Evolutionary conservation across 2,329 filamentous ascomycete species (phyloP).

Genomic region (Penicillium hesseltinei): DNA sequence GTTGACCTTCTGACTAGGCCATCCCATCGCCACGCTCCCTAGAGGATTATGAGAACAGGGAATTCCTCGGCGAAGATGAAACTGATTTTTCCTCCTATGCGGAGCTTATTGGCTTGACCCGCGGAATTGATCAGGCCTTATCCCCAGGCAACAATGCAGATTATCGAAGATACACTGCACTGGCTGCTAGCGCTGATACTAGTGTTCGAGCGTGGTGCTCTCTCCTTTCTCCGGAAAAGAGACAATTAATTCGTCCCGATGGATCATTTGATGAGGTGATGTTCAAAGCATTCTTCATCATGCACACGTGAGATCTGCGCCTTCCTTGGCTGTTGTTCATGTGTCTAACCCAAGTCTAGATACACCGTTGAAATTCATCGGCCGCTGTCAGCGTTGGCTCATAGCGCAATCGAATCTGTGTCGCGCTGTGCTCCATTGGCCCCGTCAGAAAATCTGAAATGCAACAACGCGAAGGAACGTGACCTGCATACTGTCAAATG

Average conservation of each 20-base stretch:
- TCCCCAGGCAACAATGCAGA: constrained; percentile 13
- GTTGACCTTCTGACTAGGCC: neutral
- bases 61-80: constrained; percentile 25
- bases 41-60: constrained; percentile 31
- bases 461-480: constrained; percentile 18
- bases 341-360: constrained; percentile 18
- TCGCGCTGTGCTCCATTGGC: constrained; percentile 34
- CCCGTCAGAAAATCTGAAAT: constrained; percentile 11
- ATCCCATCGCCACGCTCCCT: constrained; percentile 25
- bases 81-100: constrained; percentile 31
- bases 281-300: constrained; percentile 80
- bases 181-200: constrained; percentile 1
- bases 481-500: constrained; percentile 41
- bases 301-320: constrained; percentile 32
- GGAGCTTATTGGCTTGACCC: constrained; percentile 28
- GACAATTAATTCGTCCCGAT: constrained; percentile 50
- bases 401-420: constrained; percentile 39
- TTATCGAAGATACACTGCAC: neutral
- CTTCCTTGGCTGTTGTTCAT: constrained; percentile 34
- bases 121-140: constrained; percentile 25
- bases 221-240: constrained; percentile 36
- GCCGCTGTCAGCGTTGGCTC: constrained; percentile 39
- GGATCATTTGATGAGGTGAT: constrained; percentile 60
- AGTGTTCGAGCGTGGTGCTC: constrained; percentile 40
- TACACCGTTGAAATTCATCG: constrained; percentile 39